phyloP scores from a whole-genome alignment of 306 rosid genomes.

The Mimosa bimucronata region DNA sequence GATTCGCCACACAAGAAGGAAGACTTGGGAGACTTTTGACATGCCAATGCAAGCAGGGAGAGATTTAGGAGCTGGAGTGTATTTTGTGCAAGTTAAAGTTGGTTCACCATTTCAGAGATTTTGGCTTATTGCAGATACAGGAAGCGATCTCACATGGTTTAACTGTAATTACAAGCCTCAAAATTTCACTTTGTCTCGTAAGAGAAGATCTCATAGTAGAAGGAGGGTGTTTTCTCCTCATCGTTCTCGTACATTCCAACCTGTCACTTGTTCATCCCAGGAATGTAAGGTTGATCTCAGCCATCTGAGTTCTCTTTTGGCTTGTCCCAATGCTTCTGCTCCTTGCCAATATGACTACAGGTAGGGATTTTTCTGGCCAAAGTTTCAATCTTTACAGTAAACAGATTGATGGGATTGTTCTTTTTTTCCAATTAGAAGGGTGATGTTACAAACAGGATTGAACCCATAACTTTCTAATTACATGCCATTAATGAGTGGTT shows the following conservation, averaged over 20 bases:
- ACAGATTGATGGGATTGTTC: conserved; percentile 25
- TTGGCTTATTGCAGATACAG: conserved; percentile 71
- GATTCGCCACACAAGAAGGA: conserved; percentile 39
- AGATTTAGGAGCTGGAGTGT: conserved; percentile 62
- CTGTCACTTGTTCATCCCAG: conserved; percentile 50
- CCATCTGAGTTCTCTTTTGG: conserved; percentile 43
- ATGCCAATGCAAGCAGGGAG: conserved; percentile 58
- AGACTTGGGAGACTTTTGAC: conserved; percentile 18
- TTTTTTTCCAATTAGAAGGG: no score
- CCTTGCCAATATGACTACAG: conserved; percentile 74
- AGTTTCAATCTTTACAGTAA: not conserved
- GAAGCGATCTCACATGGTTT: conserved; percentile 82
- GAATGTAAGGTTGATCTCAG: conserved; percentile 53
- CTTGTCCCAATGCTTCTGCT: conserved; percentile 53
- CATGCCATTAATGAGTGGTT: no score
- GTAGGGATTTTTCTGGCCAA: conserved; percentile 30
- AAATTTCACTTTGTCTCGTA: not conserved
- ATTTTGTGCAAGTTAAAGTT: conserved; percentile 59
- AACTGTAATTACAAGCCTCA: conserved; percentile 40
- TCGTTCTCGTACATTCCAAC: conserved; percentile 49
- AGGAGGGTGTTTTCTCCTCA: conserved; percentile 51
- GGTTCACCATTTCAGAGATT: conserved; percentile 69
- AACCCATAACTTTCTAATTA: no score
- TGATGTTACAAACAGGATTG: no score
- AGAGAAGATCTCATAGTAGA: not conserved